Conservation (phyloP, 2,329 filamentous ascomycete genomes). For the Penicillium palitans region DNA sequence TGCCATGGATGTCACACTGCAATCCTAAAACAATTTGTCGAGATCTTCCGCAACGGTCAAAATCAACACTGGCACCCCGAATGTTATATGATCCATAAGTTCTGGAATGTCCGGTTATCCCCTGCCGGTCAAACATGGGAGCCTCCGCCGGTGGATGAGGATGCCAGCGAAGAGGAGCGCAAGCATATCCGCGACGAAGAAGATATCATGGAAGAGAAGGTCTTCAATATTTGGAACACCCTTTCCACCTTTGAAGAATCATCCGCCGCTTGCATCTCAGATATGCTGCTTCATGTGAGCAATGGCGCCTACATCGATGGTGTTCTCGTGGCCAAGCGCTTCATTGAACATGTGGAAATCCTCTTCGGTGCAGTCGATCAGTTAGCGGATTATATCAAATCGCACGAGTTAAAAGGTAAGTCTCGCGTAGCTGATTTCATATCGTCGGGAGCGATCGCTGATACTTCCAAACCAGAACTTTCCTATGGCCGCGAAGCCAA, state of each 20-base stretch:
- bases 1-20: slow-evolving; percentile 97
- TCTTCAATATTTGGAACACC: slow-evolving; percentile 97
- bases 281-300: slow-evolving; percentile 98
- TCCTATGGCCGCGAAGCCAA: slow-evolving; percentile 96
- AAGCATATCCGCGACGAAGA: slow-evolving; percentile 79
- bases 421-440: slow-evolving; percentile 4
- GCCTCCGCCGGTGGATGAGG: slow-evolving; percentile 48
- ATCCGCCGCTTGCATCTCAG: slow-evolving; percentile 95
- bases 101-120: slow-evolving; percentile 93
- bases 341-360: slow-evolving; percentile 94
- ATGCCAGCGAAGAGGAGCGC: slow-evolving; percentile 67
- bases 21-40: slow-evolving; percentile 97
- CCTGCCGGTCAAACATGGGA: slow-evolving; percentile 57
- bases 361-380: slow-evolving; percentile 86
- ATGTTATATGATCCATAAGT: slow-evolving; percentile 99
- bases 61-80: slow-evolving; percentile 99
- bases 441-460: slow-evolving; percentile 25
- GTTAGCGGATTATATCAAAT: slow-evolving; percentile 71
- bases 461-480: slow-evolving; percentile 58
- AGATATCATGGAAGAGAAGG: slow-evolving; percentile 95
- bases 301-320: slow-evolving; percentile 96
- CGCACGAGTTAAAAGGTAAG: slow-evolving; percentile 73
- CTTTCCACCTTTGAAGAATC: slow-evolving; percentile 96
- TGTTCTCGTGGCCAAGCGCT: slow-evolving; percentile 89
- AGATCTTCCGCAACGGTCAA: slow-evolving; percentile 95